Base-by-base conservation (phyloP, 305 asterid species). In the Fraxinus ornus region DNA sequence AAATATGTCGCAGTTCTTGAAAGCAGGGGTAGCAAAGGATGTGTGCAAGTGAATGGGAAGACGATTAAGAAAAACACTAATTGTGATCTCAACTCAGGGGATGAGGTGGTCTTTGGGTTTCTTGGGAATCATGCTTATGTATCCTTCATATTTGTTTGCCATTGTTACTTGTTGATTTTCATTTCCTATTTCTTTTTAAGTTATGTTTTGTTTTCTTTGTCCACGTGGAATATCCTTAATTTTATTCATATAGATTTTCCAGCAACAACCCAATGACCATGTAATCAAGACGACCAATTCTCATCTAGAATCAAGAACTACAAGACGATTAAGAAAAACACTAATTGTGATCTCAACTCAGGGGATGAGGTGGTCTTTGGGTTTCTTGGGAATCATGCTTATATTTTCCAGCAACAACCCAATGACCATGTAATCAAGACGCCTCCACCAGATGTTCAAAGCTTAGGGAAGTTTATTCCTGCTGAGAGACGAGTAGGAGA, bases 21-120 rank as follows among this genome's bases (percentile, higher is more conserved):
- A 86, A 91, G 91, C 83, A 88, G 88, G 71, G 97, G 96, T 73
- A 87, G 88, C 90, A 93, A 92, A 88, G 97, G 97, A 82, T 87
- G 87, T 79, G 93, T 94, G 85, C 93, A 87, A 81, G 95, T 94
- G 47, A 94, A 94, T 88, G 97, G 97, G 66, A 92, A 91, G 90
- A 77, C 89, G 76, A 85, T 94, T 22, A 88, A 86, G 93, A 93
- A 83, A 81, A 91, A 85, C 83, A 81, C 90, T 32, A 84, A 33
- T 52, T 86, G 90, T 80, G 87, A 87, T 76, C 97, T 94, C 81
- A 88, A 84, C 79, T 94, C 98, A 33, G 98, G 98, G 80, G 98
- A 94, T 86, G 98, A 91, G 84, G 83, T 94, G 89, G 89, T 89
- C 79, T 94, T 94, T 78, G 97, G 98, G 79, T 79, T 85, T 85